These are phyloP conservation scores for Candida buenavistaensis DNA, from an alignment of 1,139 yeast species.

Conservation along the genomic window DNA sequence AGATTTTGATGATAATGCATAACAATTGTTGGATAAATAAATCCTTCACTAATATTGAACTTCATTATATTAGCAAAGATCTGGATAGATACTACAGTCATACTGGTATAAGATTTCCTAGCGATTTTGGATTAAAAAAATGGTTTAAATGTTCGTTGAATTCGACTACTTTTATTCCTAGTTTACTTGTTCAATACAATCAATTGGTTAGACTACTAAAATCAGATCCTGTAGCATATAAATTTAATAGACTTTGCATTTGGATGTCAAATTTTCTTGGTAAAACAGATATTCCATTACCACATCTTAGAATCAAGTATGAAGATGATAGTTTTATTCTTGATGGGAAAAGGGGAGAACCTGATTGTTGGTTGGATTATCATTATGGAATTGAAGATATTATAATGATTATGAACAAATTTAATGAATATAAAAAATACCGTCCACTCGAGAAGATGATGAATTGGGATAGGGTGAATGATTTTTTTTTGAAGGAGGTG, in stretches of 20 bases:
- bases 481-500: slow-evolving; percentile 2
- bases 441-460: not conserved
- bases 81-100: slow-evolving; percentile 17
- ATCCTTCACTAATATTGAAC: slow-evolving; percentile 18
- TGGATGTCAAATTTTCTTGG: slow-evolving; percentile 1
- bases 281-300: not conserved
- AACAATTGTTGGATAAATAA: slow-evolving; percentile 10
- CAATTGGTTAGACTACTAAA: slow-evolving; percentile 5
- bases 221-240: slow-evolving; percentile 8
- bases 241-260: slow-evolving; percentile 11
- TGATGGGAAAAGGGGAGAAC: slow-evolving; percentile 1
- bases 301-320: slow-evolving; percentile 2
- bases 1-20: slow-evolving; percentile 11
- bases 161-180: slow-evolving; percentile 4
- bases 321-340: slow-evolving; percentile 1
- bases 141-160: slow-evolving; percentile 15
- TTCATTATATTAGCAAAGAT: slow-evolving; percentile 18
- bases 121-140: slow-evolving; percentile 22
- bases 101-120: slow-evolving; percentile 18
- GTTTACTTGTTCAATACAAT: slow-evolving; percentile 7
- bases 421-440: slow-evolving; percentile 2
- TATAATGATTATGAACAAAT: slow-evolving; percentile 1
- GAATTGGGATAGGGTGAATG: slow-evolving; percentile 2
- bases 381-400: slow-evolving; percentile 12
- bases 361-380: slow-evolving; percentile 7